Evolutionary conservation across 73 alveolate species (phyloP), one percentile per base, ranked within the genome.

Genomic region (Paramecium caudatum): DNA sequence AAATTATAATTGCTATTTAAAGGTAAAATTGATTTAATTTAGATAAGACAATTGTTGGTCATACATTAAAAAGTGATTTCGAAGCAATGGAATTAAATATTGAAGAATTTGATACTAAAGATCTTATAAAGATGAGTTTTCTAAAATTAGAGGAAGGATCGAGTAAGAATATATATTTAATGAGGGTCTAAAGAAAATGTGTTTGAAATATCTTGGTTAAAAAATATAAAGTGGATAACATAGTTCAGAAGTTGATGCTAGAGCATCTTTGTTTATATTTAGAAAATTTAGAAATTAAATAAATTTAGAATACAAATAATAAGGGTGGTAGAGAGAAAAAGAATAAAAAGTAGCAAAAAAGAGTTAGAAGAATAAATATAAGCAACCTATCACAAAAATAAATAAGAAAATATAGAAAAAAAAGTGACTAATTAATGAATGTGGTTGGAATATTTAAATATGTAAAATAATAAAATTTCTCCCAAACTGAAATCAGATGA

Each of bases 21-120:
- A 61, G 83, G 83, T 65, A 65, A 13, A 65, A 33, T n/a, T 4
- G 2, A 32, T 1, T 33, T 32, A 25, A 10, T 33, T 32, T 65
- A 65, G 98, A 91, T 37, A 95, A 91, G 62, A 68, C 91, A 4
- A 93, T 95, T 5, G 95, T 93, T 16, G 98, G 98, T 10, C 97
- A 95, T 90, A 50, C 94, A 6, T 82, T 95, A 8, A 91, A 91
- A 46, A 90, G 93, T 69, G 98, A 95, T 83, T 91, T 95, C 25
- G 81, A 81, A 5, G 96, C 94, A 0, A 36, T 95, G 27, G 93
- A 91, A 33, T 49, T 92, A 46, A 94, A 93, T 82, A 83, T 48
- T 9, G 46, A 90, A 0, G 68, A 91, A 48, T 90, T 70, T 16
- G 41, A 92, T 21, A 68, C 91, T 9, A 91, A 97, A 46, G 98